Evolutionary conservation across 108 stramenopile genomes (phyloP), one percentile per base, ranked within the genome.

Genomic region (Nitzschia inconspicua): DNA sequence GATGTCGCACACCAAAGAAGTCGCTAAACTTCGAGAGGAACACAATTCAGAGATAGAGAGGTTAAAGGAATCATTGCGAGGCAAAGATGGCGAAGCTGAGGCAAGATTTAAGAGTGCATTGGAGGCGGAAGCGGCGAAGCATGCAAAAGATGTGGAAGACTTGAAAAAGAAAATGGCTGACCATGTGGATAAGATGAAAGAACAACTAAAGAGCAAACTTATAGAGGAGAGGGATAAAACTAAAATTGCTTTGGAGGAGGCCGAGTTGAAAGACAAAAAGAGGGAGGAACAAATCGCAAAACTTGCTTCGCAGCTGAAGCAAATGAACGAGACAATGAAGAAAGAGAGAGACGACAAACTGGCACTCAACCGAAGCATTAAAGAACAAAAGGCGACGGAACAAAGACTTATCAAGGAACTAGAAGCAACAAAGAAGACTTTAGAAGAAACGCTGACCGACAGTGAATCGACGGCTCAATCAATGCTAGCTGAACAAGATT

Each of bases 161-260:
- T 66, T 89, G 3, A 78, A 77, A 40, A 55, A 76, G 47, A 75
- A 70, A 50, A 79, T 88, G 75, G 88, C 79, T n/a, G 78, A 80
- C 13, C 82, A 86, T 60, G 80, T 76, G 0, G 88, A 88, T 43
- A 82, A 88, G 10, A 56, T 92, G 56, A 86, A 86, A 48, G 60
- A 66, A 35, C 81, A 75, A 36, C 76, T 84, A 18, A 72, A 72
- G 29, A 57, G 55, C 19, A 93, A 83, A 58, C 72, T 86, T 7
- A 57, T 69, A 3, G 66, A 41, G 25, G 58, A 49, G 54, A 39
- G 50, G 18, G 57, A 63, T 26, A 68, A 63, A 30, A 19, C 18
- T 9, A 72, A 70, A 37, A 44, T 20, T 3, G 63, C 52, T 28
- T 44, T 39, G 10, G 32, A 55, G 29, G 63, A 22, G 18, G 29